A percentile compares a stretch with the other conserved stretches of the same genome.
These are phyloP conservation scores for Penicillium sp. DNA, from an alignment of 2,329 filamentous ascomycete genomes.

Conservation along the genomic window DNA sequence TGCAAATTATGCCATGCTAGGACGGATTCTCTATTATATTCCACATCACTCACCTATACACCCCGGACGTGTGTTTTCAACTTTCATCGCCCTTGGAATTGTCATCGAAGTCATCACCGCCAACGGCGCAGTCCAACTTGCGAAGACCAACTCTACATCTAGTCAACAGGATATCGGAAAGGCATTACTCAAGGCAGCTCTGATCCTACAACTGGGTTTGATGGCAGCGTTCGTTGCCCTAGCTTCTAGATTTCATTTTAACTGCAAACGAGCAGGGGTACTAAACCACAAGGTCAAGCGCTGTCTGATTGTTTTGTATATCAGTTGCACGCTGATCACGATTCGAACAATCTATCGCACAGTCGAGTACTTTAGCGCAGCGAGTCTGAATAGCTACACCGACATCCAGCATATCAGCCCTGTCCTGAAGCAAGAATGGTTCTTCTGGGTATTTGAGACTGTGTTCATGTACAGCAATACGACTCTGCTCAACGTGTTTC, in stretches of 20 bases:
- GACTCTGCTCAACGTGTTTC: conserved; percentile 52
- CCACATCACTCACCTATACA: conserved; percentile 53
- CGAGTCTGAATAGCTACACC: conserved; percentile 33
- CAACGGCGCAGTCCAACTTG: conserved; percentile 51
- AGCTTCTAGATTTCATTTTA: conserved; percentile 47
- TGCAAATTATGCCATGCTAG: conserved; percentile 54
- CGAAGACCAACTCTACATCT: conserved; percentile 39
- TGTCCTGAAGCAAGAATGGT: conserved; percentile 47
- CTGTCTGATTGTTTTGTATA: conserved; percentile 48
- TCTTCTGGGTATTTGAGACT: conserved; percentile 57
- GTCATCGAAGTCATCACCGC: conserved; percentile 51
- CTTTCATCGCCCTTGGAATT: conserved; percentile 54
- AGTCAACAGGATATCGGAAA: conserved; percentile 44
- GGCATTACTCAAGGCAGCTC: conserved; percentile 49
- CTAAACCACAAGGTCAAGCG: conserved; percentile 45
- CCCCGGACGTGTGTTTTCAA: conserved; percentile 59
- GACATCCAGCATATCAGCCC: conserved; percentile 35
- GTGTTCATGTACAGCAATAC: conserved; percentile 54
- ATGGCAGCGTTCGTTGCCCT: conserved; percentile 52
- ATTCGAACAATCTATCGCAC: conserved; percentile 51
- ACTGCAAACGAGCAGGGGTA: conserved; percentile 40
- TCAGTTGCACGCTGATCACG: conserved; percentile 46
- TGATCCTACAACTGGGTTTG: conserved; percentile 53
- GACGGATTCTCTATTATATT: conserved; percentile 50
- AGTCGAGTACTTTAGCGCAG: conserved; percentile 48